Conservation (phyloP, 805 yeast species). For the Brettanomyces anomalus region DNA sequence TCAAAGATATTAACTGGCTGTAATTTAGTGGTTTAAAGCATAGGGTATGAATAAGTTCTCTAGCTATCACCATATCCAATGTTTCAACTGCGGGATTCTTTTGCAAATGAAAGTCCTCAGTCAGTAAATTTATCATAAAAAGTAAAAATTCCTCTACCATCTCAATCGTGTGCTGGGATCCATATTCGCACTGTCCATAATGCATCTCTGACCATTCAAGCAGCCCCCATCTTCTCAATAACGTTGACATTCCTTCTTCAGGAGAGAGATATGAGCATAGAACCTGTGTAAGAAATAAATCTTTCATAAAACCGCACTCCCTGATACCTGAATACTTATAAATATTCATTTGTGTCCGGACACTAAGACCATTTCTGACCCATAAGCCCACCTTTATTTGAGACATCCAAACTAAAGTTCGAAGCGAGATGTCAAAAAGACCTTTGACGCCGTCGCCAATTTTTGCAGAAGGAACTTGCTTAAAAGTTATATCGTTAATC, state of each 20-base stretch:
- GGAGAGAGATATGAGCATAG: constrained; percentile 45
- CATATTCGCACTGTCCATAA: constrained; percentile 35
- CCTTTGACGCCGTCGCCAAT: constrained; percentile 17
- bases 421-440: constrained; percentile 64
- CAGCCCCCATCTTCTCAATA: constrained; percentile 66
- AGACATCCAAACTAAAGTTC: constrained; percentile 67
- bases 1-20: constrained; percentile 54
- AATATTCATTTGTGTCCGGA: constrained; percentile 68
- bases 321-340: constrained; percentile 72
- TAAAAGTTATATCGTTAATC: constrained; percentile 5
- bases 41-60: constrained; percentile 77
- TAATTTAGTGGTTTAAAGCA: constrained; percentile 68
- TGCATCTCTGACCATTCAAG: constrained; percentile 39
- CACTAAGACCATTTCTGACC: constrained; percentile 89
- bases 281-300: constrained; percentile 59
- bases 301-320: constrained; percentile 76
- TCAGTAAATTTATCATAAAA: constrained; percentile 55
- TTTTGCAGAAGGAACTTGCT: constrained; percentile 1
- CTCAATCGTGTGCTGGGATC: constrained; percentile 15
- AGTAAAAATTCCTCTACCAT: constrained; percentile 76
- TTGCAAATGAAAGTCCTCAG: constrained; percentile 55
- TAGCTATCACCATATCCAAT: constrained; percentile 40
- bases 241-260: constrained; percentile 43
- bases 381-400: constrained; percentile 86
- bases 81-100: constrained; percentile 41